A percentile compares a stretch with the other conserved stretches of the same genome.
Conservation (phyloP, 768 basidiomycete species). For the Amanita rimosa region DNA sequence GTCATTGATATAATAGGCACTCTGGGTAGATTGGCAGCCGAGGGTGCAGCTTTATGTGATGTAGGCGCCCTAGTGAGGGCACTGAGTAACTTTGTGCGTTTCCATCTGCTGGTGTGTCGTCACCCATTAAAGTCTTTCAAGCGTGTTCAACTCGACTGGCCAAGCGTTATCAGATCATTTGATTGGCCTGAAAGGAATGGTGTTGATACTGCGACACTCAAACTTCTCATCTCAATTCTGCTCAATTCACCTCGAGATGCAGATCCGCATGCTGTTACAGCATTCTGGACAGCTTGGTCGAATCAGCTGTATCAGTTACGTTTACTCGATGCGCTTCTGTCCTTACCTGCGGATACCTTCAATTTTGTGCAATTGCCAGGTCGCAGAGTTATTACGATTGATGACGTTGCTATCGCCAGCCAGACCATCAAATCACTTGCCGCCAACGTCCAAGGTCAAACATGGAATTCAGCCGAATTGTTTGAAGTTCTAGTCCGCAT, state of each 20-base stretch:
- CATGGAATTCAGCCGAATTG: constrained; percentile 91
- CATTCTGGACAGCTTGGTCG: constrained; percentile 80
- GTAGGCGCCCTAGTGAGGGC: constrained; percentile 65
- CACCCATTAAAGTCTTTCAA: constrained; percentile 17
- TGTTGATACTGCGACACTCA: constrained; percentile 82
- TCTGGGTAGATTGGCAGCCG: constrained; percentile 56
- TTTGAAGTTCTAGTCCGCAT: constrained; percentile 80
- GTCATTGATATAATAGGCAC: constrained; percentile 62
- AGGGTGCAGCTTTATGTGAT: constrained; percentile 66
- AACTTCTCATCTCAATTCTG: constrained; percentile 81
- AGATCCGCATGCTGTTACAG: constrained; percentile 70
- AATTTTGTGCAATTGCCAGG: constrained; percentile 86
- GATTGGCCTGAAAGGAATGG: constrained; percentile 78
- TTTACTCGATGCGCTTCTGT: constrained; percentile 80
- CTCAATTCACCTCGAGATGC: constrained; percentile 69
- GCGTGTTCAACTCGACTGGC: constrained; percentile 68
- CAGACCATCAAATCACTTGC: constrained; percentile 90
- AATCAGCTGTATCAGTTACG: constrained; percentile 81
- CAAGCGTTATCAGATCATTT: constrained; percentile 73
- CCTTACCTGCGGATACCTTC: constrained; percentile 83
- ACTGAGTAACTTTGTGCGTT: constrained; percentile 62
- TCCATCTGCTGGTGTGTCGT: constrained; percentile 1
- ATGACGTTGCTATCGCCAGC: constrained; percentile 76
- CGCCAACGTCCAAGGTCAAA: constrained; percentile 80
- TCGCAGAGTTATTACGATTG: constrained; percentile 73